phyloP scores from a whole-genome alignment of 768 basidiomycete genomes.

The Trametes cingulata region DNA sequence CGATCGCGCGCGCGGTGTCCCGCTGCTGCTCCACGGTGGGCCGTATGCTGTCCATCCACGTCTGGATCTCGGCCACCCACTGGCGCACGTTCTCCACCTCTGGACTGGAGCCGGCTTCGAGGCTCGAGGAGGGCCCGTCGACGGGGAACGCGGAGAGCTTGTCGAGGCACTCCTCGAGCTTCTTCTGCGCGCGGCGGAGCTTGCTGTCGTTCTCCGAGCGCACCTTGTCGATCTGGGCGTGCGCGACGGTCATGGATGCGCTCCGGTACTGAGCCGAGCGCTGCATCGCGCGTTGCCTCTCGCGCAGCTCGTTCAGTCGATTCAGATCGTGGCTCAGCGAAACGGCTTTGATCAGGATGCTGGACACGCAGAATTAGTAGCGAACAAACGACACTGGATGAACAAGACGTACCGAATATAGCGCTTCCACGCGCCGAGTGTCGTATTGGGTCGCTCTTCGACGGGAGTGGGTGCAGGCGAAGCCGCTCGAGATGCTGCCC shows the following conservation, averaged over 20 bases:
- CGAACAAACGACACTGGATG: background rate
- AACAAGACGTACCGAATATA: slow-evolving; percentile 8
- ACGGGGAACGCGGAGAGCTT: background rate
- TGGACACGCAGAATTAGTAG: background rate
- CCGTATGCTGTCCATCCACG: background rate
- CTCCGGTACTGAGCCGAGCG: slow-evolving; percentile 1
- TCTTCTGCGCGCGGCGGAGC: background rate
- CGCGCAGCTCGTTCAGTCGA: background rate
- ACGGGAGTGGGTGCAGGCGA: background rate
- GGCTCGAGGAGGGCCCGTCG: background rate
- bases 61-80: background rate
- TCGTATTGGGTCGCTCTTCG: background rate
- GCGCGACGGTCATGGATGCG: slow-evolving; percentile 5
- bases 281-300: slow-evolving; percentile 1
- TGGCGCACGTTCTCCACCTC: background rate
- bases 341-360: slow-evolving; percentile 6
- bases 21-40: background rate
- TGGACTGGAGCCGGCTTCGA: background rate
- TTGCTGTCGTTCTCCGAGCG: slow-evolving; percentile 3
- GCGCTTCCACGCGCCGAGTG: background rate
- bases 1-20: background rate
- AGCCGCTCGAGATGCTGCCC: background rate
- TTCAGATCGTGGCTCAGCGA: slow-evolving; percentile 1
- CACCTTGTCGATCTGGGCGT: background rate
- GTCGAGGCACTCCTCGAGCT: slow-evolving; percentile 1